Evolutionary conservation across 2,329 filamentous ascomycete species (phyloP).

Genomic region (Colletotrichum orchidophilum): DNA sequence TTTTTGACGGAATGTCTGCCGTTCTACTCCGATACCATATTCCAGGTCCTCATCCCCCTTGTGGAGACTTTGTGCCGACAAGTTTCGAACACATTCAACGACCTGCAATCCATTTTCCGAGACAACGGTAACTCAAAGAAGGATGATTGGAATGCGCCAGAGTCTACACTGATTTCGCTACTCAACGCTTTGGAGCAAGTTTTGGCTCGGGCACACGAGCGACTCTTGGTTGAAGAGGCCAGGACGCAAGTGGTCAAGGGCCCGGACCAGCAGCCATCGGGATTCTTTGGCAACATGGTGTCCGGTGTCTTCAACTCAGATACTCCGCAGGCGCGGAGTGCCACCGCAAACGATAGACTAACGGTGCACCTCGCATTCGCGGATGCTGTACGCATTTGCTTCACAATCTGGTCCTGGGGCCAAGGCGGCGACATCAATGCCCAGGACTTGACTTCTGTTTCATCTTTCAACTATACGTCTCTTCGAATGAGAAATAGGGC

Average conservation of each 20-base stretch:
- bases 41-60: constrained; percentile 88
- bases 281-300: constrained; percentile 94
- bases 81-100: constrained; percentile 76
- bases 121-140: constrained; percentile 39
- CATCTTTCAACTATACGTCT: constrained; percentile 91
- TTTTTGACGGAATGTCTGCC: constrained; percentile 87
- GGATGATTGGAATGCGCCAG: constrained; percentile 58
- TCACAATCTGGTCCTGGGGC: constrained; percentile 95
- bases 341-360: constrained; percentile 90
- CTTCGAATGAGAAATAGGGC: constrained; percentile 90
- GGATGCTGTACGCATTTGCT: constrained; percentile 91
- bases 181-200: constrained; percentile 94
- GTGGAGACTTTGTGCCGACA: constrained; percentile 90
- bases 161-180: constrained; percentile 81
- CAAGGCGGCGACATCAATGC: constrained; percentile 66
- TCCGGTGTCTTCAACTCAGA: constrained; percentile 90
- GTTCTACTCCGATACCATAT: constrained; percentile 84
- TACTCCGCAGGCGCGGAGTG: constrained; percentile 77
- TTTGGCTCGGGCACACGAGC: constrained; percentile 86
- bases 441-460: constrained; percentile 74
- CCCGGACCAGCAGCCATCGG: constrained; percentile 78
- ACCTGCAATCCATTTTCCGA: constrained; percentile 72
- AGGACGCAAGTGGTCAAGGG: constrained; percentile 75
- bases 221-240: constrained; percentile 79
- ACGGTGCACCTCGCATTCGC: constrained; percentile 97